Evolutionary conservation across 345 rosid genomes (phyloP).

Genomic region (Orychophragmus violaceus): DNA sequence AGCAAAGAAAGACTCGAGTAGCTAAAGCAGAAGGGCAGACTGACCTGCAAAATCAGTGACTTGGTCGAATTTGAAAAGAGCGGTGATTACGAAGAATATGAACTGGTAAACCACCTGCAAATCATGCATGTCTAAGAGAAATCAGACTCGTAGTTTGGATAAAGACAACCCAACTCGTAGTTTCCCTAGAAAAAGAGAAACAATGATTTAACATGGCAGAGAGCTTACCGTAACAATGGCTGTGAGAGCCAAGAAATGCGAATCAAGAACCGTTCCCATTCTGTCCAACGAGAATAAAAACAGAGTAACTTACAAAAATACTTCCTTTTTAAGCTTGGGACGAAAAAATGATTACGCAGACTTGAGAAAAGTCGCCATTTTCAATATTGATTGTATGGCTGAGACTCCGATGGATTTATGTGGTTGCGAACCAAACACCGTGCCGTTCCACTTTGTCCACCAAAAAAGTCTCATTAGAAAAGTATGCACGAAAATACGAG

Average conservation of each 20-base stretch:
- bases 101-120: slow-evolving; percentile 68
- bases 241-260: slow-evolving; percentile 68
- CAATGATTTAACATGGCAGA: background rate
- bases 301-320: background rate
- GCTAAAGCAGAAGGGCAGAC: no score
- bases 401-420: background rate
- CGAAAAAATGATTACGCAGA: background rate
- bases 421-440: slow-evolving; percentile 20
- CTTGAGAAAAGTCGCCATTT: background rate
- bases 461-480: slow-evolving; percentile 1
- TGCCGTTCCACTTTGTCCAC: slow-evolving; percentile 5
- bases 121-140: background rate
- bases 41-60: slow-evolving; percentile 98
- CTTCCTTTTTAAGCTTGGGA: background rate
- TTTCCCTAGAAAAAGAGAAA: background rate
- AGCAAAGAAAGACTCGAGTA: no score
- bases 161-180: background rate
- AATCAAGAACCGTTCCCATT: slow-evolving; percentile 82
- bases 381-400: slow-evolving; percentile 10
- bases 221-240: slow-evolving; percentile 45
- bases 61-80: slow-evolving; percentile 75
- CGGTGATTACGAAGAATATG: slow-evolving; percentile 68
- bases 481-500: background rate
- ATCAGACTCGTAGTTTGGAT: background rate
- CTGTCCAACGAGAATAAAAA: background rate